These are phyloP conservation scores for Lepidium sativum DNA, from an alignment of 345 rosid species.

Conservation along the genomic window DNA sequence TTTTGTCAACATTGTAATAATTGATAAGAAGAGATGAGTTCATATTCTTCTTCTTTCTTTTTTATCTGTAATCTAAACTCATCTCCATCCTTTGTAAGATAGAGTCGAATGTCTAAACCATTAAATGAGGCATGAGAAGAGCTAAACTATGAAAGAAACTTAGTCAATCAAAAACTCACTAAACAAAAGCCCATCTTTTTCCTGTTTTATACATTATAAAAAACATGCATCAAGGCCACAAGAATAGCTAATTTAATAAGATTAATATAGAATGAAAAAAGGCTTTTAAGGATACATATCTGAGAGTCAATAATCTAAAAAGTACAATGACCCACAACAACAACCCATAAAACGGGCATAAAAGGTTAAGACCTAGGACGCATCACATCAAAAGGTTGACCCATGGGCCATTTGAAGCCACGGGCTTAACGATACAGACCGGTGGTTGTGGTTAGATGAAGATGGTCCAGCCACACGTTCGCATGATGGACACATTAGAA, in stretches of 20 bases:
- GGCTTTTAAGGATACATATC: conserved; percentile 1
- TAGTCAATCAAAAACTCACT: too few relatives aligned
- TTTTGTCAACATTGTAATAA: neutral
- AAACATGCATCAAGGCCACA: conserved; percentile 8
- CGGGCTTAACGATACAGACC: conserved; percentile 13
- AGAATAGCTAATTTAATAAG: neutral
- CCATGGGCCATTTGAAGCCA: conserved; percentile 26
- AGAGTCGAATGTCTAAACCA: too few relatives aligned
- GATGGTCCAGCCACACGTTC: conserved; percentile 59
- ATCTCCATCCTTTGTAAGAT: too few relatives aligned
- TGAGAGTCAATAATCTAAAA: conserved; percentile 23
- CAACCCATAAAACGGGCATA: neutral
- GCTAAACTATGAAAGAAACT: too few relatives aligned
- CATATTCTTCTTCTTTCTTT: too few relatives aligned
- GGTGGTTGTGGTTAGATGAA: conserved; percentile 15
- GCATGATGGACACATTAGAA: conserved; percentile 94
- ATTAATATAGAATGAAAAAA: neutral
- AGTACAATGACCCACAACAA: conserved; percentile 26
- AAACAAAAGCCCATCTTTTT: too few relatives aligned
- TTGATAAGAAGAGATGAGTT: neutral
- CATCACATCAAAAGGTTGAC: conserved; percentile 21
- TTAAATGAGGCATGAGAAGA: too few relatives aligned
- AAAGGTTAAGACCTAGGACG: conserved; percentile 21
- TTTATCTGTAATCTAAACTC: too few relatives aligned
- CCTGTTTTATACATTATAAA: too few relatives aligned